Evolutionary conservation across 768 basidiomycete species (phyloP).

Genomic region (Agaricus blazei): DNA sequence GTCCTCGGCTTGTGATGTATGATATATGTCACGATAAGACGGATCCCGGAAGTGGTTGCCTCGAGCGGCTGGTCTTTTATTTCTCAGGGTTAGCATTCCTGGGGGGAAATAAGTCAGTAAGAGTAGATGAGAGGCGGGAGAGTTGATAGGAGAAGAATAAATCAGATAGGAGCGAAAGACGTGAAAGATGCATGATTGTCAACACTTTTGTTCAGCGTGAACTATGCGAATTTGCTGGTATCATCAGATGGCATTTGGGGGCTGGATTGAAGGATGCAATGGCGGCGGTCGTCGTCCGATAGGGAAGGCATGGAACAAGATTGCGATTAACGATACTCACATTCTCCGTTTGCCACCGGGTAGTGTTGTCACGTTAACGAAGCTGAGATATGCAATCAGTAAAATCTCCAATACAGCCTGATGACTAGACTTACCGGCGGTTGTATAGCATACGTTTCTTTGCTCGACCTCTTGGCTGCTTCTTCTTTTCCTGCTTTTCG

Average conservation of each 20-base stretch:
- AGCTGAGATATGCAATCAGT: conserved; percentile 36
- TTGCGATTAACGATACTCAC: conserved; percentile 50
- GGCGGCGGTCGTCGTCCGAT: not conserved
- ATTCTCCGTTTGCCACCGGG: conserved; percentile 94
- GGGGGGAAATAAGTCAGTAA: conserved; percentile 20
- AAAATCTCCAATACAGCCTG: not conserved
- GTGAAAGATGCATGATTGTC: conserved; percentile 72
- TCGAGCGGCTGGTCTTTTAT: conserved; percentile 26
- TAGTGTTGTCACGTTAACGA: conserved; percentile 89
- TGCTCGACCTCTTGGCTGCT: conserved; percentile 93
- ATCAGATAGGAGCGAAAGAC: conserved; percentile 99
- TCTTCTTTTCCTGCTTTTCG: conserved; percentile 99
- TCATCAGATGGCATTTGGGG: conserved; percentile 39
- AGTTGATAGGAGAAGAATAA: conserved; percentile 14
- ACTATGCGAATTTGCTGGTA: conserved; percentile 75
- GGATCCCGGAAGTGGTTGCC: not conserved
- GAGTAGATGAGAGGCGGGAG: conserved; percentile 7
- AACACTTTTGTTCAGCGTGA: conserved; percentile 92
- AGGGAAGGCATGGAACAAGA: conserved; percentile 7
- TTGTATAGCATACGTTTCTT: conserved; percentile 96
- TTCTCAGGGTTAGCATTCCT: conserved; percentile 69
- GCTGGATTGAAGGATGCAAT: not conserved
- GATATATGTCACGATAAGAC: not conserved
- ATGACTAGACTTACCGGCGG: conserved; percentile 59
- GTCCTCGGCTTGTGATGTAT: not conserved